phyloP scores from a whole-genome alignment of 2,329 filamentous ascomycete species.

The Botryotinia calthae region DNA sequence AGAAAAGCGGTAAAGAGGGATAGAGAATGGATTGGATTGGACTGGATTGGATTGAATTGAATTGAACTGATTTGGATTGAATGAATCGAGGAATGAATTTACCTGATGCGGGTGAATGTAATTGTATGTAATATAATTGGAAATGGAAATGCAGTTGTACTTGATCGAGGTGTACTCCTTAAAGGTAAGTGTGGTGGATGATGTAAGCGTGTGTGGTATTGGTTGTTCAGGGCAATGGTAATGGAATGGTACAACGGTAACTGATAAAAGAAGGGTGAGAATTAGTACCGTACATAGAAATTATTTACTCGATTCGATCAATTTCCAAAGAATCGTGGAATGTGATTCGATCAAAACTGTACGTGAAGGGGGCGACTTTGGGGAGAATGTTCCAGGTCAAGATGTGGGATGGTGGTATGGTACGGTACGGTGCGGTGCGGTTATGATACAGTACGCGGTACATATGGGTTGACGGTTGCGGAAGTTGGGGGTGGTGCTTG shows the following conservation, averaged over 20 bases:
- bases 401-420: not conserved
- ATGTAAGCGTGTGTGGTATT: not conserved
- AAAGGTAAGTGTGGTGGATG: not conserved
- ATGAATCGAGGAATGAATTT: conserved; percentile 12
- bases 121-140: not conserved
- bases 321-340: not conserved
- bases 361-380: not conserved
- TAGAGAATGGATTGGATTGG: not conserved
- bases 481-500: not conserved
- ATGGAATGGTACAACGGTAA: not conserved
- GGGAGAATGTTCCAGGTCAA: not conserved
- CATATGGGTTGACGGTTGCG: not conserved
- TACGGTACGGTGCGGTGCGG: not conserved
- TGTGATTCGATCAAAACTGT: not conserved
- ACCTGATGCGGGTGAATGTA: not conserved
- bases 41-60: conserved; percentile 17
- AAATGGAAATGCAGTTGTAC: not conserved
- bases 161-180: not conserved
- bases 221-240: not conserved
- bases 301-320: conserved; percentile 5
- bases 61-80: no score
- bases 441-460: not conserved
- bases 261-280: not conserved
- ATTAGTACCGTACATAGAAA: not conserved
- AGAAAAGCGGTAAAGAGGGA: conserved; percentile 8